Evolutionary conservation across 164 flowering plant genomes (phyloP).

Genomic region (Nymphaea colorata): DNA sequence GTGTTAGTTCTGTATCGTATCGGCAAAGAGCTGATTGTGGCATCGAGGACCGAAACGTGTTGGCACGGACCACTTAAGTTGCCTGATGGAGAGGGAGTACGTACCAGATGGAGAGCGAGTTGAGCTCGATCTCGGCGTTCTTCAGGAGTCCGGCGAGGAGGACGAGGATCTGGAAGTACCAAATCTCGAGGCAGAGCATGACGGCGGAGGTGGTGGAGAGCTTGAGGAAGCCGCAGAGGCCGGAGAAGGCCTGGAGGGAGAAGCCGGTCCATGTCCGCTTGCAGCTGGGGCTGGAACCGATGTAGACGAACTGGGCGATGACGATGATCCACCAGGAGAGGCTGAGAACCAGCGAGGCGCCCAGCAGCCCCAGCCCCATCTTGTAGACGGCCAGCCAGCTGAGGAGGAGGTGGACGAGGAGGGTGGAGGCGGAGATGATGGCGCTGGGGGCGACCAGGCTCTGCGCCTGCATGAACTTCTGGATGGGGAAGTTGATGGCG

Average conservation of each 20-base stretch:
- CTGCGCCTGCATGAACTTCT: slow-evolving; percentile 19
- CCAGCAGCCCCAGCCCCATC: slow-evolving; percentile 15
- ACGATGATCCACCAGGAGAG: slow-evolving; percentile 52
- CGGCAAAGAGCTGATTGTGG: too few species aligned
- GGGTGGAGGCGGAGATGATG: slow-evolving; percentile 24
- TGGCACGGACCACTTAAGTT: too few species aligned
- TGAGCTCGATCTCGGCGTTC: slow-evolving; percentile 46
- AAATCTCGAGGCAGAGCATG: slow-evolving; percentile 64
- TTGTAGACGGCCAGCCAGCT: slow-evolving; percentile 32
- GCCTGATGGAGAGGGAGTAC: not conserved
- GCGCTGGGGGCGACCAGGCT: slow-evolving; percentile 47
- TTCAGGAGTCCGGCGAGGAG: slow-evolving; percentile 47
- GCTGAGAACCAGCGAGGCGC: slow-evolving; percentile 10
- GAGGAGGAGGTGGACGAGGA: slow-evolving; percentile 20
- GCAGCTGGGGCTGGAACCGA: slow-evolving; percentile 23
- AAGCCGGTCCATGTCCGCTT: slow-evolving; percentile 28
- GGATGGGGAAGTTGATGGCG: slow-evolving; percentile 37
- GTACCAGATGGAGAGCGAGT: slow-evolving; percentile 53
- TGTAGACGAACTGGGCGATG: slow-evolving; percentile 33
- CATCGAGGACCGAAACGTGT: too few species aligned
- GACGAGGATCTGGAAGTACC: slow-evolving; percentile 54
- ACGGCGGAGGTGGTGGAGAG: slow-evolving; percentile 56
- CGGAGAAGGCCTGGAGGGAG: slow-evolving; percentile 26
- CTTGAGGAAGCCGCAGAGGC: slow-evolving; percentile 43
- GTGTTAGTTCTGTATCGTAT: too few species aligned